Evolutionary conservation across 345 rosid species (phyloP).

Genomic region (Erysimum cheiranthoides): DNA sequence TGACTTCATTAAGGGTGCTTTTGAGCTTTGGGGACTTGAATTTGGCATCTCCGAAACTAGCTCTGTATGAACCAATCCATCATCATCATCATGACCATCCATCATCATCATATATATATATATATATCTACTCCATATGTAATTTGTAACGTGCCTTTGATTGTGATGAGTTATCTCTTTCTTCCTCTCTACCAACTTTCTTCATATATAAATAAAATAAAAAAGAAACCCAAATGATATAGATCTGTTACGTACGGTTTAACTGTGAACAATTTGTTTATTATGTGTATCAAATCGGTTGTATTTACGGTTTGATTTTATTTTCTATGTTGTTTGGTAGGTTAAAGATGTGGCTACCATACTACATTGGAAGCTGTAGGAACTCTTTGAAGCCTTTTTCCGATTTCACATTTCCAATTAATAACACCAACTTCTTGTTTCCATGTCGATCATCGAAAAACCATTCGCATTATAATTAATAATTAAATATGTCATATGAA

Average conservation of each 20-base stretch:
- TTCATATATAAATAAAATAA: constrained; percentile 10
- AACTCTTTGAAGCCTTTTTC: constrained; percentile 49
- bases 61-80: constrained; percentile 77
- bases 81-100: constrained; percentile 42
- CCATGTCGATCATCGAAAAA: constrained; percentile 42
- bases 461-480: constrained; percentile 35
- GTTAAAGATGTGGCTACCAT: constrained; percentile 99
- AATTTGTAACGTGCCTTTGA: constrained; percentile 45
- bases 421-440: constrained; percentile 37
- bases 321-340: constrained; percentile 59
- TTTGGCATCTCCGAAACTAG: constrained; percentile 69
- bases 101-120: constrained; percentile 28
- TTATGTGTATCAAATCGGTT: constrained; percentile 35
- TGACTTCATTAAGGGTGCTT: constrained; percentile 80
- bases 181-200: constrained; percentile 29
- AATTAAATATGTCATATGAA: constrained; percentile 20
- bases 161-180: constrained; percentile 32
- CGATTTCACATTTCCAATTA: constrained; percentile 16
- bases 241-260: constrained; percentile 4
- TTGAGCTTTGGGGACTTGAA: constrained; percentile 95
- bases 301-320: constrained; percentile 52
- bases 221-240: constrained; percentile 17
- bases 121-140: constrained; percentile 31
- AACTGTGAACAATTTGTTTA: constrained; percentile 1
- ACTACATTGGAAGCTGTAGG: constrained; percentile 97